Evolutionary conservation across 2,329 filamentous ascomycete genomes (phyloP), one percentile per base, ranked within the genome.

Genomic region (Coleophoma cylindrospora): DNA sequence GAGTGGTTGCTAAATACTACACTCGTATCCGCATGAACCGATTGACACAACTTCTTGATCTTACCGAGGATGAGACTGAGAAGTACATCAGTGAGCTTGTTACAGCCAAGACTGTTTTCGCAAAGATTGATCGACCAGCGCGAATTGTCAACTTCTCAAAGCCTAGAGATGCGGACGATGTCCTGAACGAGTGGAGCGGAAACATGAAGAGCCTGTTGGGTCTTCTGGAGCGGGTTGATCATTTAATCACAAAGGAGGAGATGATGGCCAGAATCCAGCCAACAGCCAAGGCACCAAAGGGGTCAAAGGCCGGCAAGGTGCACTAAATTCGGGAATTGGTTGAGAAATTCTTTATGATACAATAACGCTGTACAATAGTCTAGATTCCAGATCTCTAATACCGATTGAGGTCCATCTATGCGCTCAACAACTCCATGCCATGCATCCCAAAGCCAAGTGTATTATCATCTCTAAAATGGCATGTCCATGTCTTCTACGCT

Each of bases 191-290:
- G 72, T 99, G 94, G 94, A 96, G 91, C 68, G 86, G 89, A 64
- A 96, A 96, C 70, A 97, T 96, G 90, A 95, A 94, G 85, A 91
- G 86, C 65, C 72, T 96, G 62, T 72, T 96, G 57, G 90, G 89
- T 11, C 73, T 92, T 49, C 67, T 96, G 65, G 91, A 96, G 77
- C 81, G 91, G 56, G 95, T 99, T 54, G 94, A 99, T 66, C 94
- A 99, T 70, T 77, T 99, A 63, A 99, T 99, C 65, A 99, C 95
- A 49, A 97, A 97, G 79, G 94, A 99, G 73, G 94, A 99, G 78
- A 99, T 99, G 94, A 99, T 99, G 94, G 94, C 94, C 38, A 81
- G 91, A 52, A 97, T 99, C 63, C 86, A 94, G 69, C 89, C 89
- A 6, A 76, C 57, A 11, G 34, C 41, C 6, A 63, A 64, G 49